phyloP scores from a whole-genome alignment of 352 stramenopile species.

The Pythium volutum region DNA sequence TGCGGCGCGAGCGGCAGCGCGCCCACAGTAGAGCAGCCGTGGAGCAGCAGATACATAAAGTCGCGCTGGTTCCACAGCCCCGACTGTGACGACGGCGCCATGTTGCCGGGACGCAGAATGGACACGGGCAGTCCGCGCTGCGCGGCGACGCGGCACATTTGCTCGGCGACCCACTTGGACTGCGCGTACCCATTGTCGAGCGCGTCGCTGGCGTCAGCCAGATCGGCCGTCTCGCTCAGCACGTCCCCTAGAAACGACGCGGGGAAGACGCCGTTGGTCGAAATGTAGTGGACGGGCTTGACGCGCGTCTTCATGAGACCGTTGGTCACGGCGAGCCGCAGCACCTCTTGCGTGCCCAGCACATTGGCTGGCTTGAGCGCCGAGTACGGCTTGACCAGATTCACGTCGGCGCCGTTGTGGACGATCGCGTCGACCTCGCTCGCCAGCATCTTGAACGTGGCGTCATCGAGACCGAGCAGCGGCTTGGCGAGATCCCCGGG shows the following conservation, averaged over 20 bases:
- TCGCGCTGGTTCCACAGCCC: conserved; percentile 87
- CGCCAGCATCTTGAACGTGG: conserved; percentile 84
- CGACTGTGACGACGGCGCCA: conserved; percentile 59
- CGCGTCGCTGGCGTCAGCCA: conserved; percentile 52
- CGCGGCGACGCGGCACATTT: conserved; percentile 78
- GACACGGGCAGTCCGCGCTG: conserved; percentile 80
- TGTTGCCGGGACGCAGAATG: conserved; percentile 89
- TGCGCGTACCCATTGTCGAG: conserved; percentile 86
- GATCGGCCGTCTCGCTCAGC: conserved; percentile 50
- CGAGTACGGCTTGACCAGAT: conserved; percentile 90
- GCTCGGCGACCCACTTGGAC: conserved; percentile 91
- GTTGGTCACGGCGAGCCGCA: conserved; percentile 84
- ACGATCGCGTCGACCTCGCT: conserved; percentile 89
- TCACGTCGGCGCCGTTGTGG: conserved; percentile 91
- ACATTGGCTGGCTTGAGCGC: conserved; percentile 88
- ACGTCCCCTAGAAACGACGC: conserved; percentile 29
- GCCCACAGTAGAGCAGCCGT: conserved; percentile 63
- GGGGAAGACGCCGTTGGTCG: conserved; percentile 90
- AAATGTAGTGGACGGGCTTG: conserved; percentile 89
- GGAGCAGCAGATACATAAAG: conserved; percentile 89
- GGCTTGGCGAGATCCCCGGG: conserved; percentile 78
- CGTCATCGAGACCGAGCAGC: conserved; percentile 74
- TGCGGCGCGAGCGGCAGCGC: conserved; percentile 55
- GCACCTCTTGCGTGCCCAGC: conserved; percentile 85
- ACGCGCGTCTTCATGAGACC: conserved; percentile 71